A percentile compares a stretch with the other conserved stretches of the same genome.
Conservation (phyloP, 805 yeast genomes). For the Lipomyces anomalus region DNA sequence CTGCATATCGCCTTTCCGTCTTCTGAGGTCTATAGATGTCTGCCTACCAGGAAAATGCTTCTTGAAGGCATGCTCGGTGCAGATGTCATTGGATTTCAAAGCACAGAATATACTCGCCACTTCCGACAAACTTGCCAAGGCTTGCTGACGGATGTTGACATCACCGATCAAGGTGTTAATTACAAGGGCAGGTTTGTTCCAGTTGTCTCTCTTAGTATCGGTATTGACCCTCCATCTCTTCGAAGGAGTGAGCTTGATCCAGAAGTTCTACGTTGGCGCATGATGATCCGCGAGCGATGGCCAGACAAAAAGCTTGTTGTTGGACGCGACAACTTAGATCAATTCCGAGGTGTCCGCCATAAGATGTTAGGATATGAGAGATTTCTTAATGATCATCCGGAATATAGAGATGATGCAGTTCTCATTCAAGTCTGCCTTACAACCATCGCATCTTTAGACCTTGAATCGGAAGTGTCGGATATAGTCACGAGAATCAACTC, state of each 20-base stretch:
- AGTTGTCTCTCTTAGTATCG: slow-evolving; percentile 36
- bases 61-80: slow-evolving; percentile 85
- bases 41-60: slow-evolving; percentile 76
- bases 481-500: slow-evolving; percentile 85
- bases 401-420: slow-evolving; percentile 60
- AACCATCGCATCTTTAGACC: slow-evolving; percentile 45
- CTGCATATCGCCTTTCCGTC: slow-evolving; percentile 94
- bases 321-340: slow-evolving; percentile 82
- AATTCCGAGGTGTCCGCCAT: slow-evolving; percentile 80
- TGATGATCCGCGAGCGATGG: slow-evolving; percentile 76
- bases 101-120: slow-evolving; percentile 88
- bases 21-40: slow-evolving; percentile 87
- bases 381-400: slow-evolving; percentile 67
- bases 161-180: slow-evolving; percentile 70
- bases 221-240: slow-evolving; percentile 44
- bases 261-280: slow-evolving; percentile 48
- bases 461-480: slow-evolving; percentile 66
- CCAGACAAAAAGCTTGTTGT: slow-evolving; percentile 62
- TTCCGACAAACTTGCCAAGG: slow-evolving; percentile 86
- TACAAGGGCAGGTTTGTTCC: slow-evolving; percentile 34
- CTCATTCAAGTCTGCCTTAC: slow-evolving; percentile 77
- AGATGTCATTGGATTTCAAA: slow-evolving; percentile 81
- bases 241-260: slow-evolving; percentile 41
- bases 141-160: slow-evolving; percentile 75
- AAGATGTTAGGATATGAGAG: slow-evolving; percentile 81